phyloP scores from a whole-genome alignment of 768 basidiomycete species.

The Polyporus arcularius region DNA sequence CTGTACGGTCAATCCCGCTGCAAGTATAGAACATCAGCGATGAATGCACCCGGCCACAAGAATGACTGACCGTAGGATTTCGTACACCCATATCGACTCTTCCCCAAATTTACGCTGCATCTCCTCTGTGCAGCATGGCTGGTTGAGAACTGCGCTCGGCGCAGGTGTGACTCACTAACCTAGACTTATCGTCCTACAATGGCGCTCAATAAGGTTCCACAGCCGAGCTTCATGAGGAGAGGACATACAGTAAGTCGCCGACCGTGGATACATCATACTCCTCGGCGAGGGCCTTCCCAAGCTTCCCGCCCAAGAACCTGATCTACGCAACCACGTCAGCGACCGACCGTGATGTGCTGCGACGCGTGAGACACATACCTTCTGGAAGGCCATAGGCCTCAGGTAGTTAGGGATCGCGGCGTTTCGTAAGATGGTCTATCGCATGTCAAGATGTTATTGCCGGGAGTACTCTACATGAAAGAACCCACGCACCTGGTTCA shows the following conservation, averaged over 20 bases:
- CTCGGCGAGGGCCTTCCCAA: constrained; percentile 83
- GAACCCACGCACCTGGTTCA: constrained; percentile 64
- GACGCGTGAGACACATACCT: constrained; percentile 24
- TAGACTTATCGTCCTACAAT: constrained; percentile 58
- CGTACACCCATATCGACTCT: constrained; percentile 87
- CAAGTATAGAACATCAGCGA: neutral
- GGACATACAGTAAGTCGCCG: constrained; percentile 81
- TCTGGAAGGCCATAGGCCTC: constrained; percentile 72
- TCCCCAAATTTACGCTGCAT: constrained; percentile 83
- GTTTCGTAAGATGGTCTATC: constrained; percentile 81
- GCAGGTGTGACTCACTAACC: constrained; percentile 38
- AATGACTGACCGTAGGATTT: constrained; percentile 71
- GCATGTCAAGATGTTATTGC: neutral
- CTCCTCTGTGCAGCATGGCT: constrained; percentile 53
- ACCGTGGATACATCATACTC: constrained; percentile 91
- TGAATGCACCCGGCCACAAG: neutral
- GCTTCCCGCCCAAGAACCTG: constrained; percentile 91
- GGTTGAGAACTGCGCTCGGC: neutral
- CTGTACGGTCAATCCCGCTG: constrained; percentile 84
- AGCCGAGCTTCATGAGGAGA: neutral
- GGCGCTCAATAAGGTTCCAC: neutral
- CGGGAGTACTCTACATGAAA: neutral
- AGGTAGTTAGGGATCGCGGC: constrained; percentile 84
- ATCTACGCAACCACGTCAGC: constrained; percentile 53
- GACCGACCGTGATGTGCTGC: neutral